A percentile compares a stretch with the other conserved stretches of the same genome.
Evolutionary conservation across 2,329 filamentous ascomycete genomes (phyloP).

Genomic region (Cadophora malorum): DNA sequence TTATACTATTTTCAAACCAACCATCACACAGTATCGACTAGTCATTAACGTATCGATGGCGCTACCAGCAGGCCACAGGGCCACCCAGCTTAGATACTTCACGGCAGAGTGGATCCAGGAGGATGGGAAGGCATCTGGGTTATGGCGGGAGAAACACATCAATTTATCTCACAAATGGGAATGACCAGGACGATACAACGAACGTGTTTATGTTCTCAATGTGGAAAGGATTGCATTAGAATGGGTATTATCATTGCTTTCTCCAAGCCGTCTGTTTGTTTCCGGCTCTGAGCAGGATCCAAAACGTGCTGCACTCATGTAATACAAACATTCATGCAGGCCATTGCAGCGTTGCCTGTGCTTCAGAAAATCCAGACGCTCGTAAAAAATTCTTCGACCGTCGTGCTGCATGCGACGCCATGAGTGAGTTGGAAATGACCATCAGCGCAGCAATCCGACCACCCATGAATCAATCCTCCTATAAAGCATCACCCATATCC

Average conservation of each 20-base stretch:
- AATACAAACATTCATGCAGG: neutral
- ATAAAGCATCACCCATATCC: neutral
- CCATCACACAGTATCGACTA: too few relatives aligned
- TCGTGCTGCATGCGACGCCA: neutral
- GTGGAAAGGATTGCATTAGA: slow-evolving; percentile 16
- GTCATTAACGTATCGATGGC: too few relatives aligned
- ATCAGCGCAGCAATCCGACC: neutral
- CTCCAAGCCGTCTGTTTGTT: neutral
- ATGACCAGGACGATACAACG: neutral
- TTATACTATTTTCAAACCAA: too few relatives aligned
- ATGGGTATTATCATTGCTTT: slow-evolving; percentile 13
- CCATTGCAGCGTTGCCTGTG: neutral
- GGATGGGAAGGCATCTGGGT: too few relatives aligned
- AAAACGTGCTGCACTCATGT: neutral
- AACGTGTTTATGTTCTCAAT: neutral
- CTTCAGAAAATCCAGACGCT: slow-evolving; percentile 9
- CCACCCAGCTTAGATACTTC: too few relatives aligned
- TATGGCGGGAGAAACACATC: neutral
- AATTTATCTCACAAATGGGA: neutral
- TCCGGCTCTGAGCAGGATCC: neutral
- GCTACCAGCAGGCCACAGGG: too few relatives aligned
- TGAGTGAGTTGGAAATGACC: neutral
- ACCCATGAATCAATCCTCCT: slow-evolving; percentile 4
- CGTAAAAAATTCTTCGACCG: slow-evolving; percentile 7
- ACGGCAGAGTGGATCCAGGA: too few relatives aligned